Conservation (phyloP, 1,139 yeast species). For the Protomyces lactucae-debilis region DNA sequence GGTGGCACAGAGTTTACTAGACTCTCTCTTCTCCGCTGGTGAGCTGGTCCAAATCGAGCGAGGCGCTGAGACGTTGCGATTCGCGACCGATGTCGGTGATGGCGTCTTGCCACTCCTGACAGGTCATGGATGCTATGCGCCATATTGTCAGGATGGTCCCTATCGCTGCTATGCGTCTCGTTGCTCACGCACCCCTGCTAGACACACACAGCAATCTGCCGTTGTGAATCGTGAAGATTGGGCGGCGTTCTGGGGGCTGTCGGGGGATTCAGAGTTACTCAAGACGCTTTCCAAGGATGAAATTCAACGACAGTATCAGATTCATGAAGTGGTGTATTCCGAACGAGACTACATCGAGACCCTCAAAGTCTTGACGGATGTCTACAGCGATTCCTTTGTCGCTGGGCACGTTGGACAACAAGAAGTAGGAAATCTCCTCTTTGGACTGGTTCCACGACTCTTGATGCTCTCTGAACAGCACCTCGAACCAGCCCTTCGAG, state of each 20-base stretch:
- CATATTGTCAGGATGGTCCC: slow-evolving; percentile 38
- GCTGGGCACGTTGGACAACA: slow-evolving; percentile 48
- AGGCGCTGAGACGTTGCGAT: slow-evolving; percentile 34
- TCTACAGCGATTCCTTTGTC: slow-evolving; percentile 49
- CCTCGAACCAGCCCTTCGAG: slow-evolving; percentile 54
- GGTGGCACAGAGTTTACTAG: slow-evolving; percentile 51
- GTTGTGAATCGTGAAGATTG: slow-evolving; percentile 9
- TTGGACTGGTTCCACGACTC: slow-evolving; percentile 58
- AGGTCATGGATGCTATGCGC: slow-evolving; percentile 42
- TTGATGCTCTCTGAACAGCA: slow-evolving; percentile 54
- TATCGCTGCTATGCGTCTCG: slow-evolving; percentile 39
- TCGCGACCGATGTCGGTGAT: slow-evolving; percentile 38
- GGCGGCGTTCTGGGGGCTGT: slow-evolving; percentile 44
- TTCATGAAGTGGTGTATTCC: slow-evolving; percentile 68
- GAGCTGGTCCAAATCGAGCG: slow-evolving; percentile 44
- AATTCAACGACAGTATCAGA: slow-evolving; percentile 64
- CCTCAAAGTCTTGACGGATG: slow-evolving; percentile 60
- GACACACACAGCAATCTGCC: not conserved
- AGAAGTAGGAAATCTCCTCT: slow-evolving; percentile 57
- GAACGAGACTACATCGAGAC: slow-evolving; percentile 72
- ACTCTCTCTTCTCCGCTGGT: slow-evolving; percentile 46
- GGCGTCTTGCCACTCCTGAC: slow-evolving; percentile 48
- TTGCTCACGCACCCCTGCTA: slow-evolving; percentile 35
- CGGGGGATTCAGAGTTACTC: slow-evolving; percentile 46
- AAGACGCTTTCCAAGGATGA: slow-evolving; percentile 50